A percentile compares a stretch with the other conserved stretches of the same genome.
Conservation (phyloP, 2,329 filamentous ascomycete species). For the Xylariales sp. region DNA sequence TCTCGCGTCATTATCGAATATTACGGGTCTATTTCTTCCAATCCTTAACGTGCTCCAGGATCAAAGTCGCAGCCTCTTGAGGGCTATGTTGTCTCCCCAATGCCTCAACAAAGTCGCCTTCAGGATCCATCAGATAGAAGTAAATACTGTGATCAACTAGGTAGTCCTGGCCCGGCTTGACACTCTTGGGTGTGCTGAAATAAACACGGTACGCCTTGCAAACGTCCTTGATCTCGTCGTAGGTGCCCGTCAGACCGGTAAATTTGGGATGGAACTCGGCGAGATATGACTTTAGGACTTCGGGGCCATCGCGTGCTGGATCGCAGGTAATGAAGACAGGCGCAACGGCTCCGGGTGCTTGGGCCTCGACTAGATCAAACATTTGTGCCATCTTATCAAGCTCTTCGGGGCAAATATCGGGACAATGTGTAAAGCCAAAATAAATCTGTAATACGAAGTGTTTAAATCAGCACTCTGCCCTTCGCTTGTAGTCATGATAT, state of each 20-base stretch:
- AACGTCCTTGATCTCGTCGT: conserved; percentile 91
- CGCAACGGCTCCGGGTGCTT: conserved; percentile 65
- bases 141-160: conserved; percentile 99
- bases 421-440: conserved; percentile 98
- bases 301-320: conserved; percentile 87
- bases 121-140: conserved; percentile 99
- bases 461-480: conserved; percentile 15
- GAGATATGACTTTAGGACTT: conserved; percentile 86
- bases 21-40: conserved; percentile 52
- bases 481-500: neutral
- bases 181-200: conserved; percentile 89
- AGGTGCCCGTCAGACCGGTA: conserved; percentile 90
- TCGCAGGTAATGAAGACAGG: conserved; percentile 97
- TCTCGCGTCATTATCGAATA: neutral
- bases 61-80: conserved; percentile 84
- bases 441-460: conserved; percentile 74
- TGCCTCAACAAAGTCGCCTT: conserved; percentile 97
- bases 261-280: conserved; percentile 89
- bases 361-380: conserved; percentile 76
- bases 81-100: conserved; percentile 95
- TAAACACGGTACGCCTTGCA: conserved; percentile 98
- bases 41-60: conserved; percentile 83
- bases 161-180: conserved; percentile 95
- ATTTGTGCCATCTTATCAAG: conserved; percentile 99
- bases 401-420: conserved; percentile 98